Evolutionary conservation across 768 basidiomycete species (phyloP).

Genomic region (Russula lepida): DNA sequence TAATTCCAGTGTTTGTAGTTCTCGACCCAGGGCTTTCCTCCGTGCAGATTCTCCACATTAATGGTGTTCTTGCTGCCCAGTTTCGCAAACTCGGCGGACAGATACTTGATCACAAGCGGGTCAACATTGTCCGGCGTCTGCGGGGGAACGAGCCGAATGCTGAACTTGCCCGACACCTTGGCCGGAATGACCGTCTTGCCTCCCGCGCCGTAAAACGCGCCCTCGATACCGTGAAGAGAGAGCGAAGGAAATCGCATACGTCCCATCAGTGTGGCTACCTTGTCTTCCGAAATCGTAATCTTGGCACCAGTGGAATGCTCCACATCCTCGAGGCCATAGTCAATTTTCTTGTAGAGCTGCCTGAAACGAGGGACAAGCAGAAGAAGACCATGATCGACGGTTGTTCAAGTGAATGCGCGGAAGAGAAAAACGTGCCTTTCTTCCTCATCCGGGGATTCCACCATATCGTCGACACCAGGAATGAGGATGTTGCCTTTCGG

Average conservation of each 20-base stretch:
- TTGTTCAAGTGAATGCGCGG: neutral
- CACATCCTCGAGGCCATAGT: conserved; percentile 66
- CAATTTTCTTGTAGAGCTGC: conserved; percentile 61
- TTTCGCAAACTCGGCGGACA: conserved; percentile 76
- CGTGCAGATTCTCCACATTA: conserved; percentile 60
- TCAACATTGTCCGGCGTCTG: conserved; percentile 72
- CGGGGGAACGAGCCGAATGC: conserved; percentile 87
- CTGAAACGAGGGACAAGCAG: conserved; percentile 28
- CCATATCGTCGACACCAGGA: conserved; percentile 83
- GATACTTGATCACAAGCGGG: conserved; percentile 59
- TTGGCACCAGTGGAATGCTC: conserved; percentile 67
- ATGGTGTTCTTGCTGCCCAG: conserved; percentile 79
- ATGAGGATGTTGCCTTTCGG: conserved; percentile 75
- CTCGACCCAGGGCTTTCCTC: conserved; percentile 87
- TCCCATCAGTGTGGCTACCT: conserved; percentile 78
- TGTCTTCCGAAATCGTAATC: conserved; percentile 69
- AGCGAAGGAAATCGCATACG: conserved; percentile 87
- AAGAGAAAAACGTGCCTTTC: conserved; percentile 45
- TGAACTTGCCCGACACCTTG: conserved; percentile 84
- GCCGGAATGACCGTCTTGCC: conserved; percentile 94
- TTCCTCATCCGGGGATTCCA: conserved; percentile 58
- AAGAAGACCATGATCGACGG: neutral
- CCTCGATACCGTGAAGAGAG: conserved; percentile 92
- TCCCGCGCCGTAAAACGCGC: conserved; percentile 79
- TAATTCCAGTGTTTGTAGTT: conserved; percentile 89